Conservation (phyloP, 1,139 yeast genomes). For the Taphrina confusa region DNA sequence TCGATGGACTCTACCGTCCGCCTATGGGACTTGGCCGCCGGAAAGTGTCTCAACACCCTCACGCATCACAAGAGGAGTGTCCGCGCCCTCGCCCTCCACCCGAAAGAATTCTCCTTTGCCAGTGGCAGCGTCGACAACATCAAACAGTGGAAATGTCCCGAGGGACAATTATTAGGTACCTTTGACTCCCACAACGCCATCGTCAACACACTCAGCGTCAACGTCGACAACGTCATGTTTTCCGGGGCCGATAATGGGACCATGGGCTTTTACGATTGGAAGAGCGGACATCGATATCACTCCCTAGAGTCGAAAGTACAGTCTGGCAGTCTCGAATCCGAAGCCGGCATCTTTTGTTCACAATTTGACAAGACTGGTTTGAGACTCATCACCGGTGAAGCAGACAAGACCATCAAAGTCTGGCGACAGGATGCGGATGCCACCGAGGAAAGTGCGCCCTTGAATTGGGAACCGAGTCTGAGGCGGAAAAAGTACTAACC, state of each 20-base stretch:
- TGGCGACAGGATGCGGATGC: slow-evolving; percentile 65
- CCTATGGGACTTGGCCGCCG: slow-evolving; percentile 82
- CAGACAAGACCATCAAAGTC: slow-evolving; percentile 83
- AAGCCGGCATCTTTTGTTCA: slow-evolving; percentile 69
- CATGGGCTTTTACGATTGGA: slow-evolving; percentile 77
- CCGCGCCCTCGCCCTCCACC: slow-evolving; percentile 70
- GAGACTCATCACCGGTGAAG: slow-evolving; percentile 80
- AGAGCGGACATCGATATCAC: slow-evolving; percentile 65
- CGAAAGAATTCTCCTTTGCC: slow-evolving; percentile 72
- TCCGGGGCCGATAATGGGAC: slow-evolving; percentile 85
- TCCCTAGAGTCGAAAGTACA: slow-evolving; percentile 55
- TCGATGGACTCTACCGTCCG: slow-evolving; percentile 84
- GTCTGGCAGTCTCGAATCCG: slow-evolving; percentile 70
- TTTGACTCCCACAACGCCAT: slow-evolving; percentile 54
- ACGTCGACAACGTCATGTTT: slow-evolving; percentile 68
- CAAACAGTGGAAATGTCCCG: slow-evolving; percentile 81
- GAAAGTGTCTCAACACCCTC: slow-evolving; percentile 59
- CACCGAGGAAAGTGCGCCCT: slow-evolving; percentile 52
- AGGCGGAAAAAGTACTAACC: slow-evolving; percentile 25
- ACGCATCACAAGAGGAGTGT: slow-evolving; percentile 87
- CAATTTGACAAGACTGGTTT: slow-evolving; percentile 78
- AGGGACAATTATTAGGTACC: slow-evolving; percentile 66
- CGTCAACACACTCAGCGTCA: slow-evolving; percentile 67
- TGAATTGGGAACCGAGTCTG: slow-evolving; percentile 52
- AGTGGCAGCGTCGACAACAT: slow-evolving; percentile 79